Evolutionary conservation across 768 basidiomycete genomes (phyloP), one percentile per base, ranked within the genome.

Genomic region (Hypholoma sublateritium): DNA sequence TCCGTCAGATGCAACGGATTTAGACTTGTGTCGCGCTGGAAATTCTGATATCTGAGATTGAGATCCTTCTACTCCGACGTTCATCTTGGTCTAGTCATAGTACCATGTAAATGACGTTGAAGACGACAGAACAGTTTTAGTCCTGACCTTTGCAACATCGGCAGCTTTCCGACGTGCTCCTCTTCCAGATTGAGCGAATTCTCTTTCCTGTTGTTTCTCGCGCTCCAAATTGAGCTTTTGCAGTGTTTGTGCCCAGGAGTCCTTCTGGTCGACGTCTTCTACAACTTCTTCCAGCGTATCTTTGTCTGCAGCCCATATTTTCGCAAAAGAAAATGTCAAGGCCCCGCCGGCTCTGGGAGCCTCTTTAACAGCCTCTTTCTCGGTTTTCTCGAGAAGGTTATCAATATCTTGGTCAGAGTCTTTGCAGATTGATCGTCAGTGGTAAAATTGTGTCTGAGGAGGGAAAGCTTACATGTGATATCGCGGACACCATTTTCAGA

Each of bases 271-370:
- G n/a, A n/a, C n/a, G 3, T 77, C 77, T 45, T 89, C 89, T 34
- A 73, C 78, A 19, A 92, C 67, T 14, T 91, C 89, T 66, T 88
- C 89, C 47, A 91, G 70, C 2, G 75, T 65, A 53, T 88, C 88
- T 66, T 89, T 88, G 58, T 89, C 85, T 21, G 89, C 85, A 1
- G 88, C 84, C 95, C 95, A 98, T 42, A 98, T 81, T 69, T 95
- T 95, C 11, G 95, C 94, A 65, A 95, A 96, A 5, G 83, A 83
- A 69, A 98, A 97, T 8, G 83, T 76, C 28, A 86, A 69, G 36
- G 77, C 76, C n/a, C 80, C 73, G 45, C 50, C 60, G 17, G 82
- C 80, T 56, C 79, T 80, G 4, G 76, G 67, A 58, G 80, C 78
- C 49, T 80, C 79, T 51, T 80, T 70, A 22, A 85, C 81, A 12